Base-by-base conservation (phyloP, 2,329 filamentous ascomycete genomes). In the Sclerotinia sclerotiorum region DNA sequence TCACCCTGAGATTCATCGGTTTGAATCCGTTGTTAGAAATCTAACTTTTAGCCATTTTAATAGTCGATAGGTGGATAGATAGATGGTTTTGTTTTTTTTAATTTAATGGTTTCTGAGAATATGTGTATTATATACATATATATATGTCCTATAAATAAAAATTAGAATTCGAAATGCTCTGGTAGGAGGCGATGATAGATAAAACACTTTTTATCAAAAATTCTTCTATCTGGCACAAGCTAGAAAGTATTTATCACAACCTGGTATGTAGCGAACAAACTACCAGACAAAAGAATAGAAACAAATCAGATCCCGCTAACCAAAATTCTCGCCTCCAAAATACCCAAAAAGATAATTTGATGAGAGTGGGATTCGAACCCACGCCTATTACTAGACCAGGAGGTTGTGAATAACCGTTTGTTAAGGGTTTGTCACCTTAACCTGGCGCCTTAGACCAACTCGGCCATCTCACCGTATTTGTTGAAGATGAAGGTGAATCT, bases 401-500 rank as follows among this genome's bases (percentile, higher is more conserved):
- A 57, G 13, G 42, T 57, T 57, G 55, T n/a, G 8, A 42, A 24
- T 13, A 57, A 39, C 7, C 13, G 13, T 57, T 24, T 39, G 32
- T 57, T 55, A 39, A 39, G 21, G 24, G 21, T 39, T 39, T 10
- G 42, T 7, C 32, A 57, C 55, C 55, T 57, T 62, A 57, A 57
- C 55, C 55, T 57, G 55, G 55, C 55, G 55, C 55, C 55, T 57
- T 57, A 57, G 55, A 57, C 55, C 55, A 57, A 57, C 55, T 57
- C 55, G 55, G 55, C 55, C 55, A 57, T 57, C 55, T 57, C 55
- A 57, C 55, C 55, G 1, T 57, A 8, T 1, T 27, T 42, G 6
- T 5, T 57, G n/a, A 3, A 0, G 0, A 0, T 2, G 0, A 0
- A 0, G 0, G 1, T 0, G 3, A 6, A 0, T 8, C 17, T 10